These are phyloP conservation scores for Rhizophora apiculata DNA, from an alignment of 345 rosid species.

Conservation along the genomic window DNA sequence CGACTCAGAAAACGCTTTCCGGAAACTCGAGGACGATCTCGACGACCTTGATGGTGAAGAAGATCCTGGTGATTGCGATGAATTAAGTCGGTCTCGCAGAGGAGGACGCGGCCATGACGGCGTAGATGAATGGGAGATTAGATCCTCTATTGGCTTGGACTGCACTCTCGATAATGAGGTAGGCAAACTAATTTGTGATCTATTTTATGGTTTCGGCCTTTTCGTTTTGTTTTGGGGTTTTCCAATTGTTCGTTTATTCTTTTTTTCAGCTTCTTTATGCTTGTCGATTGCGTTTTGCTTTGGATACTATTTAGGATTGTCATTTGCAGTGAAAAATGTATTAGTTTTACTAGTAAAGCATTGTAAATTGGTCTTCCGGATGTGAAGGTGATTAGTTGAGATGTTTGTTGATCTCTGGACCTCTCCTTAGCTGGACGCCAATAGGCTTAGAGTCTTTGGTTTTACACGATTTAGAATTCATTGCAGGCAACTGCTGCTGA, in stretches of 20 bases:
- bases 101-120: slow-evolving; percentile 25
- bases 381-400: too few species aligned
- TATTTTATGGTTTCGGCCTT: background rate
- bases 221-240: background rate
- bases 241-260: background rate
- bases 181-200: background rate
- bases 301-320: too few species aligned
- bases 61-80: slow-evolving; percentile 15
- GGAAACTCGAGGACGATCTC: slow-evolving; percentile 34
- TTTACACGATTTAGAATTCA: too few species aligned
- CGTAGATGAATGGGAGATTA: slow-evolving; percentile 65
- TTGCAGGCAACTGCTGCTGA: too few species aligned
- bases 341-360: too few species aligned
- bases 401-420: too few species aligned
- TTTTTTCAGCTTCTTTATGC: too few species aligned
- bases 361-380: too few species aligned
- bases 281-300: background rate
- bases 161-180: slow-evolving; percentile 83
- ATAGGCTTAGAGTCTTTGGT: too few species aligned
- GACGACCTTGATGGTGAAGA: slow-evolving; percentile 30
- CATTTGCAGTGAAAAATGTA: too few species aligned
- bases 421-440: too few species aligned
- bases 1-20: slow-evolving; percentile 9
- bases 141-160: slow-evolving; percentile 72
- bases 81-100: background rate